Evolutionary conservation across 768 basidiomycete genomes (phyloP).

Genomic region (Tephrocybe rancida): DNA sequence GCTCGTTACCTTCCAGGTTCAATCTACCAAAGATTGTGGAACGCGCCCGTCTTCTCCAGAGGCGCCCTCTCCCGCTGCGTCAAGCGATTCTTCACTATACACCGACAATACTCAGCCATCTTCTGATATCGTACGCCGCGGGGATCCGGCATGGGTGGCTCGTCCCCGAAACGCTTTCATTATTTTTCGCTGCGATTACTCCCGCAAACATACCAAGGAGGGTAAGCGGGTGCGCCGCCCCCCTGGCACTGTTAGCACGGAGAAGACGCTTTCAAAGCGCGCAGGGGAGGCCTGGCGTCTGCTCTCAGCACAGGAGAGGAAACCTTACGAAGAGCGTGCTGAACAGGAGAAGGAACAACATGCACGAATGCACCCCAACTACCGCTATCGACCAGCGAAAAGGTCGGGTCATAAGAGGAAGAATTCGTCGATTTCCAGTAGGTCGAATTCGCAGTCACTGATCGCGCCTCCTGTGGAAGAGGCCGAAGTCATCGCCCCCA

Average conservation of each 20-base stretch:
- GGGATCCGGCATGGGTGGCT: conserved; percentile 61
- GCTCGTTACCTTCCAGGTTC: conserved; percentile 3
- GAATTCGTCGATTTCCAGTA: conserved; percentile 21
- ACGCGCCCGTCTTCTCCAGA: conserved; percentile 5
- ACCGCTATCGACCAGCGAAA: conserved; percentile 63
- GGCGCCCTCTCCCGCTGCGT: conserved; percentile 20
- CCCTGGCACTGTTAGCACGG: conserved; percentile 33
- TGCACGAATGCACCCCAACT: conserved; percentile 57
- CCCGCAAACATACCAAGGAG: conserved; percentile 43
- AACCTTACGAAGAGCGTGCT: conserved; percentile 55
- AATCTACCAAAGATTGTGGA: not conserved
- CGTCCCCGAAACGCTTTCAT: conserved; percentile 75
- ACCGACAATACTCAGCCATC: conserved; percentile 19
- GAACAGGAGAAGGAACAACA: conserved; percentile 60
- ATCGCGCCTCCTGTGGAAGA: not conserved
- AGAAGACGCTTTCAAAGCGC: conserved; percentile 72
- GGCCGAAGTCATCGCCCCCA: not conserved
- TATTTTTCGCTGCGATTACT: conserved; percentile 71
- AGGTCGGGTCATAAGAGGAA: conserved; percentile 27
- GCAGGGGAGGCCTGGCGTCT: conserved; percentile 77
- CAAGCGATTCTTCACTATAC: conserved; percentile 26
- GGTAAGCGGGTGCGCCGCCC: conserved; percentile 35
- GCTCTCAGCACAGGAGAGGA: conserved; percentile 48
- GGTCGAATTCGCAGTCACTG: conserved; percentile 15
- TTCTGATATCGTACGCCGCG: conserved; percentile 34